Evolutionary conservation across 495 filamentous ascomycete genomes (phyloP), one percentile per base, ranked within the genome.

Genomic region (Penicillium fimorum): DNA sequence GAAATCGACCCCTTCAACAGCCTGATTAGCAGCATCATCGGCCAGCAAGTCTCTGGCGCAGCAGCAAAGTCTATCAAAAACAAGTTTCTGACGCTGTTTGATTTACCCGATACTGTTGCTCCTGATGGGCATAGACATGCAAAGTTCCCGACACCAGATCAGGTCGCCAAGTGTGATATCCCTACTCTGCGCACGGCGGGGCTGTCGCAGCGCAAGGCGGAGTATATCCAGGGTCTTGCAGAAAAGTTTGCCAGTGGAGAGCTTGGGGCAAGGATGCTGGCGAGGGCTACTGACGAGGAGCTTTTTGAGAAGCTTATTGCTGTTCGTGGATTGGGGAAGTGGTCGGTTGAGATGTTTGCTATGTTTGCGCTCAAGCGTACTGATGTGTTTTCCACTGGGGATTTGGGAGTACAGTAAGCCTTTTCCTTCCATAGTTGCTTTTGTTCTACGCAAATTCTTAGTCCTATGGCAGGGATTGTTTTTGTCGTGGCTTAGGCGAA

Each of bases 311-410:
- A 80, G 64, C 72, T 98, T 57, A 88, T 83, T n/a, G 88, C 89
- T 18, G 91, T 98, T 32, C 78, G 92, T 33, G 94, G 94, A 4
- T 70, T 98, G 48, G 94, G 94, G 3, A 78, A 74, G 57, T 97
- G 95, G 94, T 91, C 86, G 50, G 94, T 93, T 20, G 92, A 96
- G 78, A 97, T 97, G 93, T 98, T 98, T 75, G 87, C 91, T 57
- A 88, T 87, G 66, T 97, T 97, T 71, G 87, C 82, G 11, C 73
- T 97, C 43, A 96, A 96, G 80, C 79, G 95, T 24, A 86, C 89
- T 79, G 93, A 97, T 77, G 87, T 98, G 25, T 96, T 98, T 64
- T 91, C 88, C 6, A 86, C 88, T 15, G 95, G 94, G 0, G 94
- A 98, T 77, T 70, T 98, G 65, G 94, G 94, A 15, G 90, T 98